phyloP scores from a whole-genome alignment of 495 filamentous ascomycete genomes.

The Chaetomium tenue region DNA sequence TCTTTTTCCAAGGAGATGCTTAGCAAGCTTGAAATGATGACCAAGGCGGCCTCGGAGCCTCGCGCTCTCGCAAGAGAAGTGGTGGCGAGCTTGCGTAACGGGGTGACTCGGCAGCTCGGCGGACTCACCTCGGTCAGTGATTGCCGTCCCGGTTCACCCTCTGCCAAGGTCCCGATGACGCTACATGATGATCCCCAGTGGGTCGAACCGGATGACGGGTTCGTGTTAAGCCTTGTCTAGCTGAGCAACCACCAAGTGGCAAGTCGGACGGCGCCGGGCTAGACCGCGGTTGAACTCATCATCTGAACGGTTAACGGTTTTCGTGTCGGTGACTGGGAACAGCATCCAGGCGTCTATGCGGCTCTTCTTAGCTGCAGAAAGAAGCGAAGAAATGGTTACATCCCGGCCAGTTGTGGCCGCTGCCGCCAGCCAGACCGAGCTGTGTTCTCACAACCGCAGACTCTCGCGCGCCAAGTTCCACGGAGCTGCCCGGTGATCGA shows the following conservation, averaged over 20 bases:
- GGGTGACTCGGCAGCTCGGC: neutral
- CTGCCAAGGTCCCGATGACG: neutral
- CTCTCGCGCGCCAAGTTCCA: neutral
- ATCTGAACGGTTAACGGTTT: neutral
- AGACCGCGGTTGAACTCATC: neutral
- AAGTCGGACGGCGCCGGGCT: neutral
- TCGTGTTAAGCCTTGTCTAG: neutral
- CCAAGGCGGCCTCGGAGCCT: neutral
- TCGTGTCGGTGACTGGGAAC: neutral
- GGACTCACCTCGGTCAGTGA: neutral
- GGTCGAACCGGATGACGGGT: neutral
- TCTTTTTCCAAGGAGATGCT: neutral
- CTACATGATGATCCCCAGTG: neutral
- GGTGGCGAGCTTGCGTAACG: conserved; percentile 2
- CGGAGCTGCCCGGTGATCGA: neutral
- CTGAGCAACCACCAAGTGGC: neutral
- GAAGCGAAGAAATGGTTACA: neutral
- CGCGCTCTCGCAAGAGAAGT: neutral
- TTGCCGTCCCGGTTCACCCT: neutral
- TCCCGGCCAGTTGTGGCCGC: neutral
- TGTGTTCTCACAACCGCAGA: neutral
- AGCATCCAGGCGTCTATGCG: neutral
- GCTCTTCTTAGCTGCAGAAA: neutral
- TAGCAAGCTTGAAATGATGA: neutral
- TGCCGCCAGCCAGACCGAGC: neutral